Conservation (phyloP, 164 flowering plant species). For the Aristolochia fimbriata region DNA sequence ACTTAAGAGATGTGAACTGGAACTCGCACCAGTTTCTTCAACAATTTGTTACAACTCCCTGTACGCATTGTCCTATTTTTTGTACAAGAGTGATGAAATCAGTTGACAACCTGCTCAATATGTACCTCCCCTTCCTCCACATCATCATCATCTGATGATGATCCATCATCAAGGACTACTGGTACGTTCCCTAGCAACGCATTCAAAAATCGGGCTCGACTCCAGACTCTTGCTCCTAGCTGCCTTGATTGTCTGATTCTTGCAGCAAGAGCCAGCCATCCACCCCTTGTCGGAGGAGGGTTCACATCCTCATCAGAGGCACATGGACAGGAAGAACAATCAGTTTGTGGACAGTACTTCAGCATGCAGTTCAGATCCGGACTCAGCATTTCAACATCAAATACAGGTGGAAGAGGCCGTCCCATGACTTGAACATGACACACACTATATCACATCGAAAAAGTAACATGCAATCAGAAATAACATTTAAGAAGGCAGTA, state of each 20-base stretch:
- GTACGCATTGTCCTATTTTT: too few relatives aligned
- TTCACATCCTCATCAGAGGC: constrained; percentile 14
- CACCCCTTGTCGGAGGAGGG: constrained; percentile 6
- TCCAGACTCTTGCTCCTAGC: constrained; percentile 1
- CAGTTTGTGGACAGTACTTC: constrained; percentile 25
- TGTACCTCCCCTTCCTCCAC: neutral
- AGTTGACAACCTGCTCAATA: neutral
- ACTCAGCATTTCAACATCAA: constrained; percentile 22
- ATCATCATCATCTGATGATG: constrained; percentile 17
- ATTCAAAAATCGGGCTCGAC: constrained; percentile 5
- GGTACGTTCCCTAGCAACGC: constrained; percentile 18
- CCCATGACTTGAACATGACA: constrained; percentile 50
- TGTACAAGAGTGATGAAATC: too few relatives aligned
- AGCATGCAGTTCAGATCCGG: constrained; percentile 23
- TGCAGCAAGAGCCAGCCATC: constrained; percentile 18
- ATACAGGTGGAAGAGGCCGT: constrained; percentile 23
- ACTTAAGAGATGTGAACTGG: too few relatives aligned
- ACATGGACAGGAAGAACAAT: constrained; percentile 4
- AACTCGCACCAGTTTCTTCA: too few relatives aligned
- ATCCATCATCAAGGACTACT: constrained; percentile 10
- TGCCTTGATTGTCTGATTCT: constrained; percentile 7
- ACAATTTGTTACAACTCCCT: too few relatives aligned
- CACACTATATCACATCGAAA: constrained; percentile 22
- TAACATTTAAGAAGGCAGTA: neutral
- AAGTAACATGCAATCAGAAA: neutral